phyloP scores from a whole-genome alignment of 768 basidiomycete genomes.

The Kwoniella sp. region DNA sequence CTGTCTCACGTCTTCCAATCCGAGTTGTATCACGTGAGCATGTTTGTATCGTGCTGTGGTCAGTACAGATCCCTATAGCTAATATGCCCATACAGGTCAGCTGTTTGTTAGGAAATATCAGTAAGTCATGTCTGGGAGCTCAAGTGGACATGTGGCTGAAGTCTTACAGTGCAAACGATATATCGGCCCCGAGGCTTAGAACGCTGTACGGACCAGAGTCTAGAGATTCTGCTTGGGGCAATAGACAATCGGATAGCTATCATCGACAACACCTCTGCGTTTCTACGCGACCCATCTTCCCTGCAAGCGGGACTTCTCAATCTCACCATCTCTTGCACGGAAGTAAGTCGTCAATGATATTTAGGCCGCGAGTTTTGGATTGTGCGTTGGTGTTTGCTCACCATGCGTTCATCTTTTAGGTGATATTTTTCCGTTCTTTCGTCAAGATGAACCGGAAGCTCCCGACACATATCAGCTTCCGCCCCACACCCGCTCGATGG shows the following conservation, averaged over 20 bases:
- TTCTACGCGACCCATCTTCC: constrained; percentile 9
- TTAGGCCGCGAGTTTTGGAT: background rate
- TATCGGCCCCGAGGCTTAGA: constrained; percentile 17
- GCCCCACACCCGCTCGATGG: constrained; percentile 15
- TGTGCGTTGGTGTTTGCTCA: constrained; percentile 1
- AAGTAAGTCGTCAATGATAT: constrained; percentile 7
- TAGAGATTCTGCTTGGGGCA: constrained; percentile 1
- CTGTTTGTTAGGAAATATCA: constrained; percentile 23
- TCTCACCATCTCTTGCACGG: constrained; percentile 11
- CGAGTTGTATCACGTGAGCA: constrained; percentile 20
- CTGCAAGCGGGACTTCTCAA: constrained; percentile 11
- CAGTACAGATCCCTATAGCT: background rate
- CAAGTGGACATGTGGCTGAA: background rate
- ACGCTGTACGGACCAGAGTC: constrained; percentile 10
- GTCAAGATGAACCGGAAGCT: constrained; percentile 24
- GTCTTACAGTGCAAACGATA: constrained; percentile 15
- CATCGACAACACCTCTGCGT: constrained; percentile 10
- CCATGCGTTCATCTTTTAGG: constrained; percentile 2
- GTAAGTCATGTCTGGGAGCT: background rate
- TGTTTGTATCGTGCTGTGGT: background rate
- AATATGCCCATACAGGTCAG: constrained; percentile 8
- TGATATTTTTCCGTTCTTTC: constrained; percentile 21
- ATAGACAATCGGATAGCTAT: constrained; percentile 4
- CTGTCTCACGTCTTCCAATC: constrained; percentile 13
- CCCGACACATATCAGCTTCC: constrained; percentile 15